These are phyloP conservation scores for Capsicum chinense DNA, from an alignment of 257 asterid species.

Conservation along the genomic window DNA sequence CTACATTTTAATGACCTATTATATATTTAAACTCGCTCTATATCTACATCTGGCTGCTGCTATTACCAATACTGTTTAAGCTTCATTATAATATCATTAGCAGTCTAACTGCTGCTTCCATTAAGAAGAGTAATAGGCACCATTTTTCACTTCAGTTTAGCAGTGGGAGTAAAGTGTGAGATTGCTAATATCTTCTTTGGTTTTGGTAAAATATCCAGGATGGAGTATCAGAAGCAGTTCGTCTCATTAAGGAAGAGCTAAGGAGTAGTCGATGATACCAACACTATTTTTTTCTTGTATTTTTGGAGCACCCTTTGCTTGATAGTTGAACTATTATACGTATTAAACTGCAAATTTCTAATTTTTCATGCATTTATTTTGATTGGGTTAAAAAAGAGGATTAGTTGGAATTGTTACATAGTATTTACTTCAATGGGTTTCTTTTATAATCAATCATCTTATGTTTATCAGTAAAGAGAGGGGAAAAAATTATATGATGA, in stretches of 20 bases:
- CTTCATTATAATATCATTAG: background rate
- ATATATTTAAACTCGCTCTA: background rate
- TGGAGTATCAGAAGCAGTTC: slow-evolving; percentile 78
- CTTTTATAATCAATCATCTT: background rate
- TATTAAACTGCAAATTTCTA: background rate
- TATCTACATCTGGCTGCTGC: background rate
- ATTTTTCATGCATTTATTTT: background rate
- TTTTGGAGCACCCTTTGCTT: background rate
- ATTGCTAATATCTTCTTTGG: slow-evolving; percentile 21
- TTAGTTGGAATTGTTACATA: background rate
- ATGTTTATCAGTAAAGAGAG: too few relatives aligned
- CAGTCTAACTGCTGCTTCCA: background rate
- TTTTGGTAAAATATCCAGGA: slow-evolving; percentile 53
- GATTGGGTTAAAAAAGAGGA: background rate
- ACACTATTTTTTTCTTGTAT: background rate
- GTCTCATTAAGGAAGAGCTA: slow-evolving; percentile 62
- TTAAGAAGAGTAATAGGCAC: background rate
- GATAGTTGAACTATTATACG: background rate
- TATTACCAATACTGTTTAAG: background rate
- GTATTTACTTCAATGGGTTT: background rate
- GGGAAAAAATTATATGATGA: too few relatives aligned
- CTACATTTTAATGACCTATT: background rate
- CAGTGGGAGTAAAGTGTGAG: background rate
- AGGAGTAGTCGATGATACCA: slow-evolving; percentile 11
- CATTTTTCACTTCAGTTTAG: background rate